These are phyloP conservation scores for Candida arabinofermentans DNA, from an alignment of 805 yeast species.

Conservation along the genomic window DNA sequence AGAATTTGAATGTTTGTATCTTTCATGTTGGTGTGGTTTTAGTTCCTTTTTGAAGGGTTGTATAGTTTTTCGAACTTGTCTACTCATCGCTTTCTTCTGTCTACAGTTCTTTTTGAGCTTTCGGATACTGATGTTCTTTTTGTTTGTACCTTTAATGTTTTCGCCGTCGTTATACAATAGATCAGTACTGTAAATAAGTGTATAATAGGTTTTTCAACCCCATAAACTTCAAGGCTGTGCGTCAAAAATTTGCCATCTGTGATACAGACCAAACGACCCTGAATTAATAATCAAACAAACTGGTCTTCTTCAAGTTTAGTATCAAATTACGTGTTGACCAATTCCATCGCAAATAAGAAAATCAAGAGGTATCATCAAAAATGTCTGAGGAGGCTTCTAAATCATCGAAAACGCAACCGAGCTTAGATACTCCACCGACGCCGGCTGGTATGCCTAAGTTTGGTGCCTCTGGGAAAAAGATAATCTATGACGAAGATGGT, in stretches of 20 bases:
- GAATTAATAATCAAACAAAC: too few relatives aligned
- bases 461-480: slow-evolving; percentile 62
- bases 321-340: too few relatives aligned
- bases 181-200: too few relatives aligned
- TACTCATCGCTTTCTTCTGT: background rate
- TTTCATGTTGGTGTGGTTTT: slow-evolving; percentile 1
- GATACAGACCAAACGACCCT: too few relatives aligned
- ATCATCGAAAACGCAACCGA: background rate
- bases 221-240: too few relatives aligned
- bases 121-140: too few relatives aligned
- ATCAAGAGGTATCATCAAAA: too few relatives aligned
- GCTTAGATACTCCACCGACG: background rate
- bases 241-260: too few relatives aligned
- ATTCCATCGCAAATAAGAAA: too few relatives aligned
- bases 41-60: slow-evolving; percentile 1
- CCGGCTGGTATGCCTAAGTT: slow-evolving; percentile 35
- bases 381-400: background rate
- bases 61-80: background rate
- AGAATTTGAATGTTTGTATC: slow-evolving; percentile 29
- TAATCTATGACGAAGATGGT: slow-evolving; percentile 82
- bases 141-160: background rate
- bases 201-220: too few relatives aligned
- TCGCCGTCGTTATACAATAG: too few relatives aligned
- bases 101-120: background rate
- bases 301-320: too few relatives aligned